Base-by-base conservation (phyloP, 805 yeast genomes). In the Ogataea sp. region DNA sequence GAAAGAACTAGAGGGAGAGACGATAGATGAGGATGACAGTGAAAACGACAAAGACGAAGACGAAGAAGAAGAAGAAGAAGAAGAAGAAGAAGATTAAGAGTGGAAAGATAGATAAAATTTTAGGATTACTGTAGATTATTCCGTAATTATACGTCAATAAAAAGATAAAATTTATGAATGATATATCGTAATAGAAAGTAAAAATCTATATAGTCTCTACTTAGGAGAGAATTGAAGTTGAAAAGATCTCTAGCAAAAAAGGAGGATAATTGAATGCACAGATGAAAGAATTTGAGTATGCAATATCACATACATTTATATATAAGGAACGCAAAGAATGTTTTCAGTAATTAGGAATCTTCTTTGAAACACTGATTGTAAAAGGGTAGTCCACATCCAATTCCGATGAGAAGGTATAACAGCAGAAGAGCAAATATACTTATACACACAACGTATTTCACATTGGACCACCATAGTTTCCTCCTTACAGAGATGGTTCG, bases 381-480 rank as follows among this genome's bases (percentile, higher is more conserved):
- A 30, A 70, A 62, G 1, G 80, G 80, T 36, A 65, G 64, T 5
- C 81, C 82, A 56, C 82, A 75, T 43, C 65, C 70, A 16, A 65
- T 53, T 1, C 78, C 80, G 9, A 72, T 45, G 13, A 71, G 39
- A n/a, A 74, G 43, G 56, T 76, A 75, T 16, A 67, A 32, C 13
- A 72, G 35, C 9, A 72, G 25, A 2, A 58, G 17, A 1, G 50
- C 34, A n/a, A 61, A 37, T 1, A 50, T 7, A 2, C 49, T 39
- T n/a, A 56, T 38, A 5, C 64, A 38, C 1, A 62, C 52, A 44
- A 67, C 55, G 43, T 73, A 68, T 44, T 64, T 73, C 40, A 71
- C 61, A 40, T 73, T 78, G 37, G 73, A 68, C 71, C 81, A 72
- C 89, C 94, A 83, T 73, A 84, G 68, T 43, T 68, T 71, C 29